These are phyloP conservation scores for Stylosanthes scabra DNA, from an alignment of 331 rosid genomes.

Conservation along the genomic window DNA sequence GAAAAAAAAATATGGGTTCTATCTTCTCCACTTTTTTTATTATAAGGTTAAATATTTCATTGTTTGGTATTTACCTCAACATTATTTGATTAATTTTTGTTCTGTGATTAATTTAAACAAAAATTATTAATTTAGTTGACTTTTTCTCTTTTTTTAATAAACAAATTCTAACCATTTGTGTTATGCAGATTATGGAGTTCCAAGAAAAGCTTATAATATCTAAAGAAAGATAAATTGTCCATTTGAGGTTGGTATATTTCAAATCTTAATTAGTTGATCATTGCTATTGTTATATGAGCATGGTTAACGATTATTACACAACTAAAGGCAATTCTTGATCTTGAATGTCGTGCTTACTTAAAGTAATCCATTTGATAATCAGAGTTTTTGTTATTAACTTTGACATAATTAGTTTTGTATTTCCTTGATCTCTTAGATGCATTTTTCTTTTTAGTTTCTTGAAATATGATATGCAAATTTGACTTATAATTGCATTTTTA, in stretches of 20 bases:
- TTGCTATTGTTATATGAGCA: constrained; percentile 17
- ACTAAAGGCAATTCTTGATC: constrained; percentile 28
- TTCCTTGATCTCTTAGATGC: background rate
- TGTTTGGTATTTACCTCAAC: too few relatives aligned
- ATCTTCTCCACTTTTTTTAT: too few relatives aligned
- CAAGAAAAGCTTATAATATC: constrained; percentile 86
- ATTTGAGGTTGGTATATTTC: constrained; percentile 66
- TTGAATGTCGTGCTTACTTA: constrained; percentile 2
- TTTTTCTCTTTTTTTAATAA: too few relatives aligned
- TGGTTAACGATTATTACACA: constrained; percentile 18
- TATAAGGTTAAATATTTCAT: too few relatives aligned
- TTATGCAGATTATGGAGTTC: constrained; percentile 91
- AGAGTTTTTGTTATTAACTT: background rate
- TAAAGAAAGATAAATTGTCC: constrained; percentile 91
- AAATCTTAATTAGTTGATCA: constrained; percentile 10
- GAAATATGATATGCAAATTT: too few relatives aligned
- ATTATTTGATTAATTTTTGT: too few relatives aligned
- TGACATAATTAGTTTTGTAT: background rate
- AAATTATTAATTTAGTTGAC: too few relatives aligned
- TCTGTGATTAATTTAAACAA: too few relatives aligned
- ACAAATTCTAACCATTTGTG: constrained; percentile 37
- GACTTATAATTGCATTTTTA: too few relatives aligned
- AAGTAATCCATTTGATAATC: constrained; percentile 1
- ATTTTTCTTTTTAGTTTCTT: too few relatives aligned
- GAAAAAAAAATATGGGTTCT: too few relatives aligned